Evolutionary conservation across 176 grass and related monocot species (phyloP).

Genomic region (Oryza meyeriana): DNA sequence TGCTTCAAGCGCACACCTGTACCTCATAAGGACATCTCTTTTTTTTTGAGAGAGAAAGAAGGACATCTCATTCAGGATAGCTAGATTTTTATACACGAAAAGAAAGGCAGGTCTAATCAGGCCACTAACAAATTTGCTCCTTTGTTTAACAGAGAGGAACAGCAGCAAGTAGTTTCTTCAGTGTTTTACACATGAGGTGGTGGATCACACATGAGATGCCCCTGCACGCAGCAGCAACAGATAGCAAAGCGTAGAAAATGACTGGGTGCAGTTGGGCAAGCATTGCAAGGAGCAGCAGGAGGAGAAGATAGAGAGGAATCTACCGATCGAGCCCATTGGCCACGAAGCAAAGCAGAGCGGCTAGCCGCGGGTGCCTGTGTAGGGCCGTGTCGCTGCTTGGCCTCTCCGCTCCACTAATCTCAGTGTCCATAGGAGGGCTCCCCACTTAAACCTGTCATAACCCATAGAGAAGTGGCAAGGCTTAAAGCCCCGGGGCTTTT

Average conservation of each 20-base stretch:
- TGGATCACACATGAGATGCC: neutral
- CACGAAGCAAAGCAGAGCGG: slow-evolving; percentile 36
- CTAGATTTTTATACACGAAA: neutral
- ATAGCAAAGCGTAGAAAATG: slow-evolving; percentile 6
- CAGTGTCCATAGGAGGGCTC: slow-evolving; percentile 25
- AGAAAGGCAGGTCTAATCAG: slow-evolving; percentile 8
- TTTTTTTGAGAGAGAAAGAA: neutral
- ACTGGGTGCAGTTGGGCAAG: neutral
- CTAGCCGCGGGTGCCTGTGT: slow-evolving; percentile 2
- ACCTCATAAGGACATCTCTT: slow-evolving; percentile 18
- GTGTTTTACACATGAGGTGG: slow-evolving; percentile 20
- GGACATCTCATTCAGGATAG: neutral
- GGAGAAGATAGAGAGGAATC: slow-evolving; percentile 67
- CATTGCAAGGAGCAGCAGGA: neutral
- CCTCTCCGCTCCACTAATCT: slow-evolving; percentile 45
- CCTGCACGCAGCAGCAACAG: neutral
- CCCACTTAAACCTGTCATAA: neutral
- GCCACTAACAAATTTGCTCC: neutral
- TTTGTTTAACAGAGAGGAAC: neutral
- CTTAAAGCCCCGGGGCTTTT: slow-evolving; percentile 54
- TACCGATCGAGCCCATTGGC: slow-evolving; percentile 45
- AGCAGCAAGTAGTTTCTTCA: slow-evolving; percentile 8
- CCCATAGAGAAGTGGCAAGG: neutral
- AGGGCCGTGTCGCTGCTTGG: slow-evolving; percentile 27
- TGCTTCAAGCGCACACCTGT: slow-evolving; percentile 14